Evolutionary conservation across 305 asterid species (phyloP), one percentile per base, ranked within the genome.

Genomic region (Caryopteris hybrid): DNA sequence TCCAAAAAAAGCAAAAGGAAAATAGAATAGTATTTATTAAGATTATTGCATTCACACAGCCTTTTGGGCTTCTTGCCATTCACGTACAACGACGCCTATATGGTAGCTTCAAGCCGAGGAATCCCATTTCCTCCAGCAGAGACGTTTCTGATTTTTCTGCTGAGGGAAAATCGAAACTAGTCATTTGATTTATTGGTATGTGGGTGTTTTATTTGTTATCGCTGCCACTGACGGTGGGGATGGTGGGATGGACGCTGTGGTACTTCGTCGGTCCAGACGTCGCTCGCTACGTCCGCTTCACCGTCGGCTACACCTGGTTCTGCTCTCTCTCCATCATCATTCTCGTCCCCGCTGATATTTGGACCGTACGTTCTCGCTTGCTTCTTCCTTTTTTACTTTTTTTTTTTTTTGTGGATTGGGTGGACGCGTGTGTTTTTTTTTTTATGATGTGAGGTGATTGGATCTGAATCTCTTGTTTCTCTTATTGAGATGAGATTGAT

Each of bases 261-360:
- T 86, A 84, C 82, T 88, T 88, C 73, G 88, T 86, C 42, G 79
- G 92, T 48, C 92, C 90, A 4, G 84, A 84, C 46, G 95, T 86
- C 6, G 85, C 90, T 68, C 79, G 76, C 46, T 84, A 86, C 74
- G 90, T 86, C 61, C 80, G 77, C 14, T 11, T 74, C 75, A 81
- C 88, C 77, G 92, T 88, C 36, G 90, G 86, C 29, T 88, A 88
- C 81, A 66, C 95, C 76, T 88, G 95, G 92, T 88, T 88, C 75
- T 88, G 87, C 66, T 84, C 92, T 58, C 77, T 88, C 75, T 84
- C 85, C 71, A 81, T 86, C 68, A 83, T 88, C 76, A 77, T 80
- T 72, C 90, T 86, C 48, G 95, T 88, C 53, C 95, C 95, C n/a
- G 87, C 89, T 14, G 95, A 88, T 69, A 86, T 88, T 71, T 88